Evolutionary conservation across 345 rosid species (phyloP), one percentile per base, ranked within the genome.

Genomic region (Citrus reticulata): DNA sequence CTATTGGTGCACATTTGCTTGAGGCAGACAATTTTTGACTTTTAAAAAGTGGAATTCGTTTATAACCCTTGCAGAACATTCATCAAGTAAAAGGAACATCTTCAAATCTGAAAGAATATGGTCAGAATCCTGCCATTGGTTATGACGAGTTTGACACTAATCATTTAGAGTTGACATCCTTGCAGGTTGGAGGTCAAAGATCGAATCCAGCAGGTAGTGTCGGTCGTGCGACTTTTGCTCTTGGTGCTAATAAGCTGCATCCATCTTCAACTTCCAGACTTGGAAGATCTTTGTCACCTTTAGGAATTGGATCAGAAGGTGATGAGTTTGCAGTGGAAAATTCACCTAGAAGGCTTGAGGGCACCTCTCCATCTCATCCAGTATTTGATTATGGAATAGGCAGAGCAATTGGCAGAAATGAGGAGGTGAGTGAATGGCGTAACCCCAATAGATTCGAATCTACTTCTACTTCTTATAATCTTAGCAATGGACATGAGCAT

Each of bases 301-400:
- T 86, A 29, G 72, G 77, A 80, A 77, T 75, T 74, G 87, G 81
- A 77, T 79, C 89, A 57, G 90, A 84, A 65, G 76, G 74, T 80
- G 88, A 88, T 83, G 94, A 87, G 65, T 87, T 84, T 74, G 72
- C 81, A 64, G 59, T 81, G 69, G 94, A 86, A 51, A 86, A 81
- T 79, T 86, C 94, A 79, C 88, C 93, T 58, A 89, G 82, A 89
- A 90, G 90, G 83, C 83, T 90, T 73, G 94, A 92, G 76, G 90
- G 87, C 78, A 78, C 82, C 75, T 88, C 92, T 76, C 88, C 96
- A 84, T 85, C 95, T 80, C 86, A 81, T 83, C 78, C 89, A 65
- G 85, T 76, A 49, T 81, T 82, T 78, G 93, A 90, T 74, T 85
- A 85, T 88, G 92, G 89, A 84, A 80, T 76, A 68, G 86, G 88